Percentiles rank a stretch among this genome's conserved stretches.
phyloP scores from a whole-genome alignment of 2,329 filamentous ascomycete species.

The Colletotrichum caudatum region DNA sequence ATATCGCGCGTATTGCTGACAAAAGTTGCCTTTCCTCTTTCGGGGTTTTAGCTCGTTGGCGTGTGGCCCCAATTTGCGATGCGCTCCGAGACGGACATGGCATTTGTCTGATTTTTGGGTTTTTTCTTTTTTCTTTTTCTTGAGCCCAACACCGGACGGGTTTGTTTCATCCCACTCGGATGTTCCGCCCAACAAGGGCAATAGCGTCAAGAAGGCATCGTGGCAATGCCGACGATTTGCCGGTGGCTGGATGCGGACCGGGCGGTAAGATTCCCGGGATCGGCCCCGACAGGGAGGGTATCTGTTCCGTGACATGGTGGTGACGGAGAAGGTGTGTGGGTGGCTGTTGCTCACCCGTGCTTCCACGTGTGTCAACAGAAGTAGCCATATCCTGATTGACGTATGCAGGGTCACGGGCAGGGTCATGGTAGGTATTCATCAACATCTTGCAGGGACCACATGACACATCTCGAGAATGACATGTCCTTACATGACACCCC shows the following conservation, averaged over 20 bases:
- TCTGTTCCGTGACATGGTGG: slow-evolving; percentile 9
- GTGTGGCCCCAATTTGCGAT: slow-evolving; percentile 18
- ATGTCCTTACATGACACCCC: slow-evolving; percentile 34
- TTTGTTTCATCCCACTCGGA: slow-evolving; percentile 38
- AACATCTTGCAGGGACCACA: slow-evolving; percentile 9
- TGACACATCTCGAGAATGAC: slow-evolving; percentile 35
- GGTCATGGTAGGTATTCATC: slow-evolving; percentile 17
- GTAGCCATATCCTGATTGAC: slow-evolving; percentile 33
- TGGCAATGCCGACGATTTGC: slow-evolving; percentile 23
- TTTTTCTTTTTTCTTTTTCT: not conserved
- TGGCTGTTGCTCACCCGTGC: slow-evolving; percentile 31
- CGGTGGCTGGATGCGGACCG: slow-evolving; percentile 31
- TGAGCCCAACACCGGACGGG: slow-evolving; percentile 9
- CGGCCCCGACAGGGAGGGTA: slow-evolving; percentile 18
- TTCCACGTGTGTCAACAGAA: slow-evolving; percentile 34
- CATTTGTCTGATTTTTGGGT: not conserved
- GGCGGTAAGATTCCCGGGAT: slow-evolving; percentile 36
- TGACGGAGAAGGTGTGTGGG: slow-evolving; percentile 28
- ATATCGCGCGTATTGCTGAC: slow-evolving; percentile 14
- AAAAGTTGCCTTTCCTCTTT: slow-evolving; percentile 19
- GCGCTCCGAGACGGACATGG: slow-evolving; percentile 6
- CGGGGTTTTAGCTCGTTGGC: not conserved
- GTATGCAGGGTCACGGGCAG: slow-evolving; percentile 28
- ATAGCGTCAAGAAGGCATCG: slow-evolving; percentile 16
- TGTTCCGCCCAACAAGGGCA: slow-evolving; percentile 10